Conservation (phyloP, 768 basidiomycete species). For the Cystoderma amianthinum region DNA sequence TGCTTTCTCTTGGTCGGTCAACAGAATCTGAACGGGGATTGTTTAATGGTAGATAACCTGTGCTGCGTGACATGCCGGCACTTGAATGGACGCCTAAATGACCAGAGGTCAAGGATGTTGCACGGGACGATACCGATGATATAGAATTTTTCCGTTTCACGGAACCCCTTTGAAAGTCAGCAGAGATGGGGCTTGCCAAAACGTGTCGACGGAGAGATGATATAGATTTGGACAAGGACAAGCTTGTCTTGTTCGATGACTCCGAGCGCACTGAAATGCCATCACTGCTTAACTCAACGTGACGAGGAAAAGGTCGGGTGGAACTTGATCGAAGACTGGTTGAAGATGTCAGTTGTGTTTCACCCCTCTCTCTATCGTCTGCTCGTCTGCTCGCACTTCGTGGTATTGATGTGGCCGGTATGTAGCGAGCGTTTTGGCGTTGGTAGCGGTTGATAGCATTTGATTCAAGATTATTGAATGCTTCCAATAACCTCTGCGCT, state of each 20-base stretch:
- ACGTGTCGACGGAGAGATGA: constrained; percentile 10
- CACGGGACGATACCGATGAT: constrained; percentile 45
- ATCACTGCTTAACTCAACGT: constrained; percentile 23
- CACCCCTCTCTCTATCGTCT: constrained; percentile 25
- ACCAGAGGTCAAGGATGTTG: constrained; percentile 1
- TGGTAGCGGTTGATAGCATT: constrained; percentile 43
- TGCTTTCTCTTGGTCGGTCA: neutral
- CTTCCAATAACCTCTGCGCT: constrained; percentile 52
- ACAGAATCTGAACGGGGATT: too few species aligned
- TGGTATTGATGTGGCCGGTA: constrained; percentile 14
- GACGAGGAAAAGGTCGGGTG: constrained; percentile 1
- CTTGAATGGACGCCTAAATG: constrained; percentile 14
- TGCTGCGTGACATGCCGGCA: constrained; percentile 29
- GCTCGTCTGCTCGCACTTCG: neutral
- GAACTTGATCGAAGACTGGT: constrained; percentile 7
- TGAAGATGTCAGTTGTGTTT: constrained; percentile 17
- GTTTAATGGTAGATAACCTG: constrained; percentile 32
- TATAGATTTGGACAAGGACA: constrained; percentile 36
- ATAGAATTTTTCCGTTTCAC: constrained; percentile 38
- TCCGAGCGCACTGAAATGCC: constrained; percentile 34
- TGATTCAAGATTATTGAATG: constrained; percentile 63
- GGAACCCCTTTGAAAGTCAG: constrained; percentile 18
- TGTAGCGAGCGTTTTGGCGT: constrained; percentile 28
- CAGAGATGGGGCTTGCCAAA: constrained; percentile 19
- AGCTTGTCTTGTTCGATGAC: constrained; percentile 30